A percentile compares a stretch with the other conserved stretches of the same genome.
Evolutionary conservation across 371 early-diverging fungal species (phyloP).

Genomic region (Rhizopus sp.): DNA sequence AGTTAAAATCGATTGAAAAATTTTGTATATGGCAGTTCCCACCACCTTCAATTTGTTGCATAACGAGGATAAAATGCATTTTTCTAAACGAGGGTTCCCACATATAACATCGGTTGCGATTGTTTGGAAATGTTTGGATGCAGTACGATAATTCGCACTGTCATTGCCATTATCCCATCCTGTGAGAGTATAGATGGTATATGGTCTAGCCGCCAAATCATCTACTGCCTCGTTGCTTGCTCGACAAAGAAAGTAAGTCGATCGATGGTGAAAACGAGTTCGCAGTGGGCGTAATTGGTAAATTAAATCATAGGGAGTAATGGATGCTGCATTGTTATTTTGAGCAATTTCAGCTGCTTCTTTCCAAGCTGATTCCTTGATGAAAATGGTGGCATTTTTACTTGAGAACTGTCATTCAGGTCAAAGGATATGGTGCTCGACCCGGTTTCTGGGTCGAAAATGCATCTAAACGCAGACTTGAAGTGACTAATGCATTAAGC

Average conservation of each 20-base stretch:
- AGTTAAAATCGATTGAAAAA: slow-evolving; percentile 16
- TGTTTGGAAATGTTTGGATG: slow-evolving; percentile 13
- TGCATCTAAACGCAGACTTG: slow-evolving; percentile 17
- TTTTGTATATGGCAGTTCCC: slow-evolving; percentile 15
- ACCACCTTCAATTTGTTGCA: slow-evolving; percentile 12
- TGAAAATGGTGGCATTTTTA: slow-evolving; percentile 11
- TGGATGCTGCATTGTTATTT: slow-evolving; percentile 13
- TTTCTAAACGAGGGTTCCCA: slow-evolving; percentile 16
- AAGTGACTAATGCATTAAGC: slow-evolving; percentile 24
- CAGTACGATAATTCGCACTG: slow-evolving; percentile 17
- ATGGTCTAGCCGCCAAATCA: slow-evolving; percentile 16
- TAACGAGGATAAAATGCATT: slow-evolving; percentile 8
- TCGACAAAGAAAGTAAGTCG: slow-evolving; percentile 16
- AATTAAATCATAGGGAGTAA: slow-evolving; percentile 15
- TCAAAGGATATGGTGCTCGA: slow-evolving; percentile 10
- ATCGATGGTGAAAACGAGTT: slow-evolving; percentile 14
- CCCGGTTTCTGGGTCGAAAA: slow-evolving; percentile 13
- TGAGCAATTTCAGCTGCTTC: slow-evolving; percentile 15
- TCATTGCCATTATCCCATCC: slow-evolving; percentile 16
- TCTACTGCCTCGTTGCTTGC: slow-evolving; percentile 12
- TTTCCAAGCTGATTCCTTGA: slow-evolving; percentile 18
- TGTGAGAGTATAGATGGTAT: slow-evolving; percentile 23
- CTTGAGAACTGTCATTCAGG: slow-evolving; percentile 14
- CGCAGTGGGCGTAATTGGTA: slow-evolving; percentile 15
- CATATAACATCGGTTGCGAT: slow-evolving; percentile 17